Conservation (phyloP, 805 yeast genomes). For the Wickerhamomyces silvicola region DNA sequence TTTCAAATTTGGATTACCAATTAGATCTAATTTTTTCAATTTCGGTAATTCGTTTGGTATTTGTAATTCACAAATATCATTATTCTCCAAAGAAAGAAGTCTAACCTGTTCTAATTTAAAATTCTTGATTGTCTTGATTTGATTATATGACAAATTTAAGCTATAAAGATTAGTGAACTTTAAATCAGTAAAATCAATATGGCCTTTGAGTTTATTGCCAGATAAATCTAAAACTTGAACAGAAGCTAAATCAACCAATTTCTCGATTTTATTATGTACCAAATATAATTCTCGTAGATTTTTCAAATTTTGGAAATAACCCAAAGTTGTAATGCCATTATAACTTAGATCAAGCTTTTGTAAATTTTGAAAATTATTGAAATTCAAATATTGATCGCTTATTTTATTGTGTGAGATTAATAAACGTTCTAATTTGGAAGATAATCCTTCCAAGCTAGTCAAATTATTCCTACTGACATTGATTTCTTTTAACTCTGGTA, state of each 20-base stretch:
- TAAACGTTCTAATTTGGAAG: constrained; percentile 7
- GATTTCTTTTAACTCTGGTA: constrained; percentile 28
- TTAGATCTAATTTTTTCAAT: not conserved
- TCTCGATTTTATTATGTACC: constrained; percentile 29
- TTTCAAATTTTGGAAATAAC: constrained; percentile 20
- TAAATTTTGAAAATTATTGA: constrained; percentile 17
- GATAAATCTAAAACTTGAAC: constrained; percentile 31
- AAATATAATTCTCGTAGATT: constrained; percentile 21
- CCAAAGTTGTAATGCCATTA: constrained; percentile 32
- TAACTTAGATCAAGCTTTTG: constrained; percentile 29
- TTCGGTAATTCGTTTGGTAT: not conserved
- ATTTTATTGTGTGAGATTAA: constrained; percentile 13
- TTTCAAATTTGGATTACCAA: not conserved
- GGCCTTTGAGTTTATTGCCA: constrained; percentile 25
- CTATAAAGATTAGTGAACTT: constrained; percentile 12
- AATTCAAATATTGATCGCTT: constrained; percentile 14
- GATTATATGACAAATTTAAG: constrained; percentile 11
- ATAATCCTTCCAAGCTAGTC: constrained; percentile 19
- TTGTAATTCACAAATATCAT: not conserved
- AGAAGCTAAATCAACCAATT: constrained; percentile 12
- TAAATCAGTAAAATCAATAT: constrained; percentile 3
- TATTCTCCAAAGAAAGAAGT: constrained; percentile 2
- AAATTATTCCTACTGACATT: constrained; percentile 11
- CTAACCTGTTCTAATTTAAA: constrained; percentile 6
- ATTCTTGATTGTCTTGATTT: constrained; percentile 4